Evolutionary conservation across 2,329 filamentous ascomycete genomes (phyloP), one percentile per base, ranked within the genome.

Genomic region (Myriosclerotinia curreyana): DNA sequence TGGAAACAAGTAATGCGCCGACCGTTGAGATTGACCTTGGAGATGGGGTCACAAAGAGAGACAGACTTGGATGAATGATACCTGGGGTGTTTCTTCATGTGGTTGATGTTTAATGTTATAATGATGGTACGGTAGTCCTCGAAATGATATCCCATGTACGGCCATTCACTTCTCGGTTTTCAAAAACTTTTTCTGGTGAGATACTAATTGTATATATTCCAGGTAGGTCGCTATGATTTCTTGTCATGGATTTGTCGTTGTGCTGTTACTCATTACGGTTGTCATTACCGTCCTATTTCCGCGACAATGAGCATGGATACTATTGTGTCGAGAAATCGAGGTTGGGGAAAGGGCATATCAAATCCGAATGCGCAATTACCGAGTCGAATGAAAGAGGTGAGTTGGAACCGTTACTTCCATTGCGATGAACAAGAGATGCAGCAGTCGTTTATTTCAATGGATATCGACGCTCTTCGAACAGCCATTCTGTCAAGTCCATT

Each of bases 21-120:
- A 65, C 68, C 28, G 66, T 65, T 14, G 67, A 71, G 55, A 68
- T 73, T 20, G 70, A 70, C 51, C 12, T 64, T 40, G 31, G n/a
- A 25, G 31, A 60, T n/a, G 59, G 48, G n/a, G 12, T 14, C 6
- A 20, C 22, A 1, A 17, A 31, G 28, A 31, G n/a, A 46, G 54
- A 6, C 28, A 34, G 42, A 34, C 5, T 15, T 34, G 3, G 0
- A 31, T 46, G 38, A 55, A 48, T 36, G n/a, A 38, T 49, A 59
- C 55, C n/a, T n/a, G 22, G 31, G 20, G n/a, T 6, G 8, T 49
- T 15, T 59, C 25, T 15, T 9, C 40, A 8, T 5, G 11, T 34
- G 22, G 15, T 55, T 55, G 22, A 34, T 34, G 53, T 34, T 34
- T 42, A 31, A n/a, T 8, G 38, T 44, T 44, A 34, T 46, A 25